Evolutionary conservation across 345 rosid genomes (phyloP).

Genomic region (Salix udensis): DNA sequence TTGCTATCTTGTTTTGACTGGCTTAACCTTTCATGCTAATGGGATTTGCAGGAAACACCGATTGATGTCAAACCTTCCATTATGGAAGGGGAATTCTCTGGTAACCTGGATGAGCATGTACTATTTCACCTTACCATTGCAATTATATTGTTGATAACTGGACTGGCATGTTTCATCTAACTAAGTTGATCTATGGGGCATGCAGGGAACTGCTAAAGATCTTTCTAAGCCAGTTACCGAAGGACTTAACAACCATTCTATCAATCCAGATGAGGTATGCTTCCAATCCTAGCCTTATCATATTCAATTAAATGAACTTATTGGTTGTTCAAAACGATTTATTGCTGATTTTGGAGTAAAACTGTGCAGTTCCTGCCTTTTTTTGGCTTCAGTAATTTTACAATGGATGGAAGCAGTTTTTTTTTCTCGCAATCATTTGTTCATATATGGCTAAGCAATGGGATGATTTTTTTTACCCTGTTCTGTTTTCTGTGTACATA

Average conservation of each 20-base stretch:
- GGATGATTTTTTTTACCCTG: background rate
- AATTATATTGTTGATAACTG: slow-evolving; percentile 1
- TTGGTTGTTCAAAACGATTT: background rate
- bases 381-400: background rate
- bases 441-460: background rate
- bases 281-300: slow-evolving; percentile 11
- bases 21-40: slow-evolving; percentile 6
- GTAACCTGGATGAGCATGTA: slow-evolving; percentile 44
- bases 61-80: slow-evolving; percentile 49
- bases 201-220: slow-evolving; percentile 47
- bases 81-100: slow-evolving; percentile 41
- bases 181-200: slow-evolving; percentile 20
- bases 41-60: slow-evolving; percentile 44
- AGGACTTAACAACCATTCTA: slow-evolving; percentile 29
- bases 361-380: no score
- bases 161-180: slow-evolving; percentile 2
- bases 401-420: background rate
- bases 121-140: slow-evolving; percentile 14
- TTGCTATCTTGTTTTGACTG: background rate
- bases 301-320: slow-evolving; percentile 1
- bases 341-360: slow-evolving; percentile 1
- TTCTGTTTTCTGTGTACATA: background rate
- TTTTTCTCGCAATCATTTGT: background rate
- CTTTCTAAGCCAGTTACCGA: slow-evolving; percentile 26
- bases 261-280: slow-evolving; percentile 42